A percentile compares a stretch with the other conserved stretches of the same genome.
These are phyloP conservation scores for Xylariaceae sp. DNA, from an alignment of 2,329 filamentous ascomycete species.

Conservation along the genomic window DNA sequence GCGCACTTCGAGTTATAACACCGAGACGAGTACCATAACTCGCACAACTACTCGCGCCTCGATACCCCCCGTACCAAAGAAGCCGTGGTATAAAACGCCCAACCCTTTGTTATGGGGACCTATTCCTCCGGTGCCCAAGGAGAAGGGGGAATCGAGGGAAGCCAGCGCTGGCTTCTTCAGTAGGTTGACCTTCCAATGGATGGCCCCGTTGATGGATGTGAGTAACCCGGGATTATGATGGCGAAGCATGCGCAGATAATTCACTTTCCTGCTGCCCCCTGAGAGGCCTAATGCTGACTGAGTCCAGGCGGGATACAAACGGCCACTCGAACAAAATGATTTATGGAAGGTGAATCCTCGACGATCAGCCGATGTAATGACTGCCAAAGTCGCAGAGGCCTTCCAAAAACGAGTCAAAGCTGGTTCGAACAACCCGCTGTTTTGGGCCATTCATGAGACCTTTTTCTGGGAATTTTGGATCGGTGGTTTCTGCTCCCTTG, in stretches of 20 bases:
- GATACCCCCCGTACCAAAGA: constrained; percentile 35
- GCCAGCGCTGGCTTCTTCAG: constrained; percentile 70
- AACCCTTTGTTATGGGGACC: constrained; percentile 59
- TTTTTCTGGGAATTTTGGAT: constrained; percentile 81
- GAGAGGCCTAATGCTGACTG: constrained; percentile 1
- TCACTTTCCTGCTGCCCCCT: background rate
- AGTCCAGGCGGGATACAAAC: constrained; percentile 70
- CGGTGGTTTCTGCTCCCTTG: constrained; percentile 71
- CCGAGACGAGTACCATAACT: constrained; percentile 46
- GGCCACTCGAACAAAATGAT: constrained; percentile 75
- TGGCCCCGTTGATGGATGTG: constrained; percentile 77
- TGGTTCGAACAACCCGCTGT: constrained; percentile 66
- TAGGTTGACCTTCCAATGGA: constrained; percentile 79
- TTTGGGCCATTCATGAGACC: constrained; percentile 80
- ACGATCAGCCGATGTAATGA: constrained; percentile 65
- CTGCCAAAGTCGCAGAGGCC: constrained; percentile 57
- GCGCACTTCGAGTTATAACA: constrained; percentile 48
- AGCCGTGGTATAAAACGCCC: constrained; percentile 58
- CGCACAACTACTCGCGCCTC: constrained; percentile 37
- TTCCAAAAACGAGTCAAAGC: constrained; percentile 64
- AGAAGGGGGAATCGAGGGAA: constrained; percentile 57
- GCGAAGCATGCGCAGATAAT: background rate
- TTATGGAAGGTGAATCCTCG: constrained; percentile 85
- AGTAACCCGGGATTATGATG: constrained; percentile 29
- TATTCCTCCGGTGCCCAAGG: constrained; percentile 51